Conservation (phyloP, 176 grass and related monocot genomes). For the Triticum aestivum region DNA sequence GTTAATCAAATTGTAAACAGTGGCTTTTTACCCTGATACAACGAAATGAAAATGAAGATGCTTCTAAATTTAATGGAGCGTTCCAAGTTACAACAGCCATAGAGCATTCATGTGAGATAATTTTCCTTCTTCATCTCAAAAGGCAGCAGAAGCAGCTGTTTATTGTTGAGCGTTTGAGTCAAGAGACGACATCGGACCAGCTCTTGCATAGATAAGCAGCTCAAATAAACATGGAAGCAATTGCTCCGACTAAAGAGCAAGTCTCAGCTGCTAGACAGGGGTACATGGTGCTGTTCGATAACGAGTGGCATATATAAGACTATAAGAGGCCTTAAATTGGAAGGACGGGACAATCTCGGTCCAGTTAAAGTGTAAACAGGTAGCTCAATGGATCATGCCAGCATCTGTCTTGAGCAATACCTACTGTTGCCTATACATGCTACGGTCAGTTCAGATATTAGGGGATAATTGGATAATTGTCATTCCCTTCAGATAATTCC, state of each 20-base stretch:
- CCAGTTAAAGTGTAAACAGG: not conserved
- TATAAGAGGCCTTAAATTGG: not conserved
- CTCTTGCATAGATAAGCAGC: conserved; percentile 10
- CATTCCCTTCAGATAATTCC: not conserved
- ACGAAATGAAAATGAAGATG: not conserved
- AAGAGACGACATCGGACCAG: not conserved
- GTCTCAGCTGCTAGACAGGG: not conserved
- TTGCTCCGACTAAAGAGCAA: not conserved
- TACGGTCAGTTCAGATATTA: not conserved
- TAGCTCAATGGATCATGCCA: not conserved
- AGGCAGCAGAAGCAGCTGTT: not conserved
- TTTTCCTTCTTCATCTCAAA: not conserved
- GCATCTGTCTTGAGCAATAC: not conserved
- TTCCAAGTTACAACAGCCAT: not conserved
- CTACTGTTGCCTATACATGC: not conserved
- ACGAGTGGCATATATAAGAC: not conserved
- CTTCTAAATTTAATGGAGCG: not conserved
- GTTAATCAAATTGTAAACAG: not conserved
- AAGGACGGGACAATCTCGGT: not conserved
- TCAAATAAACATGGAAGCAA: not conserved
- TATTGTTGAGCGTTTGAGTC: not conserved
- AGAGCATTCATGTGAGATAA: not conserved
- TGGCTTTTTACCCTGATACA: not conserved
- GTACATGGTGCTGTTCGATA: not conserved
- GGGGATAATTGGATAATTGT: not conserved